Evolutionary conservation across 148 eudicot genomes (phyloP), one percentile per base, ranked within the genome.

Genomic region (Vaccinium vitisidaea): DNA sequence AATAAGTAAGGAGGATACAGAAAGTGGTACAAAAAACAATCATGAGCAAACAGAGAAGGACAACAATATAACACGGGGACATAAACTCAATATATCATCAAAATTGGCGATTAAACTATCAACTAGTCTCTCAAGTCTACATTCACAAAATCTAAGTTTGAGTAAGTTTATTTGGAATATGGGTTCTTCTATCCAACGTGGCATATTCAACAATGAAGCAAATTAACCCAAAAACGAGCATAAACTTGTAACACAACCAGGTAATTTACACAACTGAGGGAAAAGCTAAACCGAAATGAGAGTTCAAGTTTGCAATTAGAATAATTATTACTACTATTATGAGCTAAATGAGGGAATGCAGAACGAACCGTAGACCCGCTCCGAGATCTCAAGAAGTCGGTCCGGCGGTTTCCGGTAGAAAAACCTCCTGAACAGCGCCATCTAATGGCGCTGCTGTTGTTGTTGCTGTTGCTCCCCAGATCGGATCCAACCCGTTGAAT

Each of bases 361-460:
- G 49, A 46, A 84, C 84, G 61, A 81, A 94, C 97, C 94, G 80
- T 88, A 94, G 56, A 94, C 95, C 52, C 97, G 91, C 84, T 94
- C 95, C 36, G 94, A 89, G 82, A 94, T 92, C 88, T 93, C 95
- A 13, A 93, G 94, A 80, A 94, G 94, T 46, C 91, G 92, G 86
- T 93, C 94, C 30, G 94, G 95, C 48, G 95, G 93, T 88, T 93
- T 91, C 71, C 92, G 89, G 63, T 92, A 92, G 80, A 94, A 93
- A 87, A 94, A 92, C 81, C 92, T 88, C 75, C 93, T 93, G 89
- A 94, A 94, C 97, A 94, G 94, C 95, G 97, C 97, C 97, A 94
- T 93, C 36, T 74, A 82, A 87, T 91, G 98, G 96, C 94, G 96
- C 94, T 91, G 96, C 90, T 88, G 96, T 93, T 94, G 30, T 27